These are phyloP conservation scores for Arthrobotrys sphaeroides DNA, from an alignment of 2,329 filamentous ascomycete genomes.

Conservation along the genomic window DNA sequence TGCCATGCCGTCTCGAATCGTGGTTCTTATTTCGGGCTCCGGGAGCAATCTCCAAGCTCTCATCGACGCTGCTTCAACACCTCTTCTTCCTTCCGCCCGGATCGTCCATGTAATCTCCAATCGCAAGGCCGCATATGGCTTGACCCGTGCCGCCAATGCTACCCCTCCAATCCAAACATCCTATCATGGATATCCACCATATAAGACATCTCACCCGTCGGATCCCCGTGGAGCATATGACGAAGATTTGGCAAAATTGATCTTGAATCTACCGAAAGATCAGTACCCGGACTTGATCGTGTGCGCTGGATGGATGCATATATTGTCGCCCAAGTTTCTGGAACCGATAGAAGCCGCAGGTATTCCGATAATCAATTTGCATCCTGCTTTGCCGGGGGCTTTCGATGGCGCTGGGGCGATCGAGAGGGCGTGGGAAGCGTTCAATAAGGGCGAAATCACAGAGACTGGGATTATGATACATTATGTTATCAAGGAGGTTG, in stretches of 20 bases:
- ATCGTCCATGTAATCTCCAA: slow-evolving; percentile 73
- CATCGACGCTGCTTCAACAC: slow-evolving; percentile 67
- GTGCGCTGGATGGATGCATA: slow-evolving; percentile 88
- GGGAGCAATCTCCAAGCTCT: slow-evolving; percentile 84
- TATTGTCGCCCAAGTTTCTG: slow-evolving; percentile 76
- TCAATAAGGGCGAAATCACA: slow-evolving; percentile 72
- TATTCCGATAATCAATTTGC: slow-evolving; percentile 81
- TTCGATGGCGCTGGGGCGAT: slow-evolving; percentile 84
- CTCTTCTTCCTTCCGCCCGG: slow-evolving; percentile 62
- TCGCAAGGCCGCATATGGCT: slow-evolving; percentile 71
- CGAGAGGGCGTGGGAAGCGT: slow-evolving; percentile 78
- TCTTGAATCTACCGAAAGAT: slow-evolving; percentile 64
- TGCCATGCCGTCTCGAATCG: slow-evolving; percentile 64
- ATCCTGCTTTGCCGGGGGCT: slow-evolving; percentile 77
- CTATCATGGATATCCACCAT: slow-evolving; percentile 82
- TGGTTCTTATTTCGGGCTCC: slow-evolving; percentile 76
- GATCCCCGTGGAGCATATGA: slow-evolving; percentile 76
- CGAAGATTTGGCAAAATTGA: slow-evolving; percentile 74
- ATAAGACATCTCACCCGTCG: slow-evolving; percentile 74
- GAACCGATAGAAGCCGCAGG: slow-evolving; percentile 71
- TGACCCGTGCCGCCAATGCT: slow-evolving; percentile 70
- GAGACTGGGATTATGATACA: slow-evolving; percentile 88
- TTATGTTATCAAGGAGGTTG: slow-evolving; percentile 81
- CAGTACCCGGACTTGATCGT: slow-evolving; percentile 78
- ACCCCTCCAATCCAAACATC: slow-evolving; percentile 71